These are phyloP conservation scores for Chlamydomonas sp. DNA, from an alignment of 139 green algal species.

Conservation along the genomic window DNA sequence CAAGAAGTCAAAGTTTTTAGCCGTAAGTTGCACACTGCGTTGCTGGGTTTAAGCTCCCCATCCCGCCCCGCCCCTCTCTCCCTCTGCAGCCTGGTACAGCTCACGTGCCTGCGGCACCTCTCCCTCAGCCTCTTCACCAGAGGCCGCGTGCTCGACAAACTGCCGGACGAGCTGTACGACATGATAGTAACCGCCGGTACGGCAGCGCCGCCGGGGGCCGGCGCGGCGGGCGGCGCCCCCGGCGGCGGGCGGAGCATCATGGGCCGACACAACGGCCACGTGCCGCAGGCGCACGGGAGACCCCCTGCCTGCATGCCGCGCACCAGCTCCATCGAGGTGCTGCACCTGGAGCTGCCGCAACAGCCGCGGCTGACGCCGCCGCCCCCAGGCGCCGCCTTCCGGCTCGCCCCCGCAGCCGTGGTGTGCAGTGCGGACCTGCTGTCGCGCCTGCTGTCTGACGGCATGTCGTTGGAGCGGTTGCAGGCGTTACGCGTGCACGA, in stretches of 20 bases:
- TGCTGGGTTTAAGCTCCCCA: too few species aligned
- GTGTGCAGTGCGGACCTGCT: neutral
- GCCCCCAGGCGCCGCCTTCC: too few species aligned
- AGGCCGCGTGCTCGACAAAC: too few species aligned
- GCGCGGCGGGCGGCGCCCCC: too few species aligned
- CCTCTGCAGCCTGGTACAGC: neutral
- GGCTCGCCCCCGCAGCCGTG: neutral
- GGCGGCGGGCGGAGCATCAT: too few species aligned
- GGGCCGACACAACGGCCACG: too few species aligned
- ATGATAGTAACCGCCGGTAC: neutral
- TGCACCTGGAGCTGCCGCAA: conserved; percentile 1
- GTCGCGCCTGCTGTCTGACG: neutral
- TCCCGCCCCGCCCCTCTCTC: too few species aligned
- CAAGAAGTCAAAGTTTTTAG: too few species aligned
- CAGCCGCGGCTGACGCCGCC: neutral
- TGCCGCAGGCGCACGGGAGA: too few species aligned
- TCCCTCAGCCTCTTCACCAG: neutral
- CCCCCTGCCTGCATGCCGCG: too few species aligned
- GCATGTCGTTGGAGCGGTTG: conserved; percentile 9
- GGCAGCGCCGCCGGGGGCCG: too few species aligned
- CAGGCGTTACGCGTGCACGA: conserved; percentile 1
- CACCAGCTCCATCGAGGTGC: neutral
- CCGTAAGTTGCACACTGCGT: too few species aligned
- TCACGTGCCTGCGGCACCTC: neutral
- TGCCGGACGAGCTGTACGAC: neutral